Evolutionary conservation across 495 filamentous ascomycete species (phyloP), one percentile per base, ranked within the genome.

Genomic region (Hamigera avellanea): DNA sequence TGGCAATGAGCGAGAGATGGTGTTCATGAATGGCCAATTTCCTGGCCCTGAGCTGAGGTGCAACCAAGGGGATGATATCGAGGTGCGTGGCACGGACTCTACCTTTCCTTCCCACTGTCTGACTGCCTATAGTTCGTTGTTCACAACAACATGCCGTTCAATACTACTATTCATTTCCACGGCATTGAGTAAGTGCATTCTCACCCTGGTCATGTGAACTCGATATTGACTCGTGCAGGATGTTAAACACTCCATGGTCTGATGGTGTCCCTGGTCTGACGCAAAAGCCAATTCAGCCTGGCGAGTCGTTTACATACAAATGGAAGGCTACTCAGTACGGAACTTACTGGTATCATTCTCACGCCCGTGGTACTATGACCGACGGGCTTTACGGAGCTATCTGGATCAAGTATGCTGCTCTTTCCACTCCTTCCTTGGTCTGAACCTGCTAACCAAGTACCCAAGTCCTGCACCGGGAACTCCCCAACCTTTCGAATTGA

Each of bases 281-380:
- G n/a, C 46, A 66, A 43, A 50, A 44, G 13, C 48, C 56, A 10
- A 66, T 72, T 33, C 36, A 42, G 26, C 45, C 58, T 8, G 58
- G 57, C 4, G 35, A 40, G 8, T 57, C 39, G n/a, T 70, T 58
- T 32, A 44, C 44, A 12, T 64, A 67, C 39, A 46, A 50, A 32
- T 71, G 59, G 53, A 57, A 49, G 1, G 73, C 70, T 5, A 56
- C 48, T 5, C 58, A 64, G 14, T 65, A 65, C 41, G 72, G 73
- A 14, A 66, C 58, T 12, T 72, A 69, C 48, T 70, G 61, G 63
- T 75, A 76, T 40, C 73, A 76, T 46, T 53, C 64, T n/a, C 74
- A 78, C 39, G 46, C 50, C 14, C 46, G 48, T 19, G 59, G 57
- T 6, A 57, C 65, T 34, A 50, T 74, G 14, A 57, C 64, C 40